A percentile compares a stretch with the other conserved stretches of the same genome.
phyloP scores from a whole-genome alignment of 176 grass and related monocot species.

The barley (Hordeum vulgare) region MorexV3_pseudomolecules_assembly NC_058523.1:530274959-530275458 shows the following conservation, averaged over 20 bases:
- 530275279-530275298: not conserved
- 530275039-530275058: not conserved
- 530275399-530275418: too few relatives aligned
- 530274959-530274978: too few relatives aligned
- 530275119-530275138: constrained; percentile 45
- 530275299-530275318: not conserved
- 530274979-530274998: not conserved
- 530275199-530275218: too few relatives aligned
- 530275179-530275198: constrained; percentile 51
- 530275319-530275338: not conserved
- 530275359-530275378: not conserved
- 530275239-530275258: too few relatives aligned
- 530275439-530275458: too few relatives aligned
- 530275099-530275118: not conserved
- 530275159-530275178: constrained; percentile 87
- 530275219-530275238: too few relatives aligned
- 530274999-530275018: not conserved
- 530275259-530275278: not conserved
- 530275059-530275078: not conserved
- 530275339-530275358: not conserved
- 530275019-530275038: not conserved
- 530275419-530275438: too few relatives aligned
- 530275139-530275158: constrained; percentile 81
- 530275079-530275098: not conserved
- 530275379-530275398: too few relatives aligned